Conservation (phyloP, 225 moss, liverwort and hornwort genomes). For the Lunularia cruciata region DNA sequence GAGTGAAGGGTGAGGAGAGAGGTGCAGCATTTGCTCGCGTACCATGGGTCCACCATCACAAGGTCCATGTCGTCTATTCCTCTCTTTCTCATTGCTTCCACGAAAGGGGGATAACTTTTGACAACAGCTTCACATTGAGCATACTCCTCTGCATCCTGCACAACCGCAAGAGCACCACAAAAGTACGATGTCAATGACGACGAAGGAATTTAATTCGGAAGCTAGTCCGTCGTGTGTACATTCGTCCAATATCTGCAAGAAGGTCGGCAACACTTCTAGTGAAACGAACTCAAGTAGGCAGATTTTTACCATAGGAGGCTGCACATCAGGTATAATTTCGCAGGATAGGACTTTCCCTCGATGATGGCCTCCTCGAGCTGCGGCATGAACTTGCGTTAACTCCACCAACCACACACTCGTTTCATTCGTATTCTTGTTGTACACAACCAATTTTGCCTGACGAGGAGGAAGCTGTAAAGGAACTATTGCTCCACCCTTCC, state of each 20-base stretch:
- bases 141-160: slow-evolving; percentile 95
- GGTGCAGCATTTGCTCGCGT: slow-evolving; percentile 22
- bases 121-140: slow-evolving; percentile 94
- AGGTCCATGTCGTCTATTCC: slow-evolving; percentile 97
- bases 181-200: no score
- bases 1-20: no score
- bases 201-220: no score
- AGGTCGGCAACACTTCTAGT: neutral
- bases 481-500: slow-evolving; percentile 75
- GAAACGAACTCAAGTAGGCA: neutral
- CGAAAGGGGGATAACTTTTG: slow-evolving; percentile 71
- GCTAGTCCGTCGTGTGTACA: no score
- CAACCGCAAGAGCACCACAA: neutral
- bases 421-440: slow-evolving; percentile 90
- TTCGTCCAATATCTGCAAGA: no score
- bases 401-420: slow-evolving; percentile 90
- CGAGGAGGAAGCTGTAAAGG: slow-evolving; percentile 83
- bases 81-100: slow-evolving; percentile 96
- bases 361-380: slow-evolving; percentile 87
- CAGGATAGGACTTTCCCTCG: slow-evolving; percentile 85
- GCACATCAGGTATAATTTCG: slow-evolving; percentile 80
- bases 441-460: slow-evolving; percentile 80
- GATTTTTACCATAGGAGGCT: slow-evolving; percentile 77
- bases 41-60: slow-evolving; percentile 99
- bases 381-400: slow-evolving; percentile 88